Evolutionary conservation across 192 early-diverging fungal genomes (phyloP), one percentile per base, ranked within the genome.

Genomic region (Coemansia sp.): DNA sequence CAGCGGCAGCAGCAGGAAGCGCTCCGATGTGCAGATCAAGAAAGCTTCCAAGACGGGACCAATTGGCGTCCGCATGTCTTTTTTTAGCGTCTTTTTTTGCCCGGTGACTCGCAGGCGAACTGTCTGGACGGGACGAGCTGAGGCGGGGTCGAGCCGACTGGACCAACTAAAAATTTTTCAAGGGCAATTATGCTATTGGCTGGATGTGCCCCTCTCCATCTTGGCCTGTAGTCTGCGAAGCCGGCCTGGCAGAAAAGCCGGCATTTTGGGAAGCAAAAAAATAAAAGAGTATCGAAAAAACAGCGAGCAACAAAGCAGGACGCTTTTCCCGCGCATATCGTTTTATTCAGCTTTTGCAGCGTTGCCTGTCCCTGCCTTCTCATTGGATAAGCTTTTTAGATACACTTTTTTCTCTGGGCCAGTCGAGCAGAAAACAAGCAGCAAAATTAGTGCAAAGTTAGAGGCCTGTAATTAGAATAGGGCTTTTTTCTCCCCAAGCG

Each of bases 111-210:
- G 52, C 52, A 30, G 28, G 52, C 28, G 52, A 55, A 29, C 52
- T 30, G 52, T 12, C 5, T 11, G 42, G 42, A 45, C 42, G 42
- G 34, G 42, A 45, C 12, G 42, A 45, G 42, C 42, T 45, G 42
- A 14, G 36, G 10, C n/a, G 31, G 29, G 7, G 22, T 28, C 22
- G 52, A 55, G 52, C 52, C 28, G 29, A 55, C 28, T 30, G 52
- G 42, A 45, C 42, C 42, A 45, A 14, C 42, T 45, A 20, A 55
- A 55, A 55, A 5, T 55, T 55, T 55, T 55, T 30, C 22, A 30
- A 28, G 52, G 52, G 52, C 52, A 55, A 55, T 31, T 31, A 25
- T 4, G 29, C 52, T 22, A 55, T 55, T 55, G 52, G 52, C 52
- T 30, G 29, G 52, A 22, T 55, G 22, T 55, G 52, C 25, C 18